Evolutionary conservation across 2,329 filamentous ascomycete genomes (phyloP).

Genomic region (Scedosporium dehoogii): DNA sequence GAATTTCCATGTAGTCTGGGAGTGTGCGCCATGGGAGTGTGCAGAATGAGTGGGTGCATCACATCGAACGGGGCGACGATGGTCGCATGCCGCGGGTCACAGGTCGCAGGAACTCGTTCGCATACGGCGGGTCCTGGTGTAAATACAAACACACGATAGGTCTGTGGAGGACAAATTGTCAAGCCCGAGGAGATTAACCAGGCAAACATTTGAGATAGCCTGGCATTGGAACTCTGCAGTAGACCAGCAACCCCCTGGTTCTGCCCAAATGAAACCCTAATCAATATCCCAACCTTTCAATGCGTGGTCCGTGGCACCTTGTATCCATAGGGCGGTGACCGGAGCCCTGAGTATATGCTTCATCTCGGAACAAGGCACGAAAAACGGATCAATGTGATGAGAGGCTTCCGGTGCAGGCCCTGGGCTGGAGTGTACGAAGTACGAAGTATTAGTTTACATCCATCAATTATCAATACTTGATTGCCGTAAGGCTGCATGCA

Average conservation of each 20-base stretch:
- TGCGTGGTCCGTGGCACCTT: neutral
- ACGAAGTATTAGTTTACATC: neutral
- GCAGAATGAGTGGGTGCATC: neutral
- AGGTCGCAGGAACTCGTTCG: neutral
- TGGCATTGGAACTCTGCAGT: neutral
- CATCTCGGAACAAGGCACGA: too few species aligned
- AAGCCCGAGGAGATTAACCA: too few species aligned
- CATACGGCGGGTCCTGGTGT: neutral
- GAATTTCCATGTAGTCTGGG: too few species aligned
- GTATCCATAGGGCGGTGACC: neutral
- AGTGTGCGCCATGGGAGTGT: neutral
- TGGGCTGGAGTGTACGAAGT: too few species aligned
- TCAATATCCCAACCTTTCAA: neutral
- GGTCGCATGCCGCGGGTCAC: neutral
- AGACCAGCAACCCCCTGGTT: neutral
- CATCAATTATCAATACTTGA: neutral
- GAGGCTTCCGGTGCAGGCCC: neutral
- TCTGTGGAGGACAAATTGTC: neutral
- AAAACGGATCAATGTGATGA: neutral
- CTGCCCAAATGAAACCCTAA: neutral
- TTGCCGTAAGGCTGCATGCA: neutral
- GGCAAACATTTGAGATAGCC: neutral
- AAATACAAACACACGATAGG: neutral
- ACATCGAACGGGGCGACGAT: too few species aligned
- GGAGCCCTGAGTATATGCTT: too few species aligned